Conservation (phyloP, 306 rosid genomes). For the Sechiopsis laciniata region DNA sequence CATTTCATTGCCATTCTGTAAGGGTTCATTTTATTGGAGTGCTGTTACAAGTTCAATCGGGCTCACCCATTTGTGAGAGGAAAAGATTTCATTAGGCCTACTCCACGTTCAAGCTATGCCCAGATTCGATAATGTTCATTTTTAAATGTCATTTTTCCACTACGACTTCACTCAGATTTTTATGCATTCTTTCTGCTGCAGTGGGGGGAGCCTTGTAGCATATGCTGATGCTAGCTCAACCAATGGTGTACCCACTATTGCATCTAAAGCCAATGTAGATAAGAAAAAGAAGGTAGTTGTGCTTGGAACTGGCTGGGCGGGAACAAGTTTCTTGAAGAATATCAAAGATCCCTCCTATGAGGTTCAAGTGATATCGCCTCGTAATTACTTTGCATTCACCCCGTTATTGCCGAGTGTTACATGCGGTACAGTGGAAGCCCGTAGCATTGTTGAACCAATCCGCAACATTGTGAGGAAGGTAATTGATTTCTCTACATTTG, state of each 20-base stretch:
- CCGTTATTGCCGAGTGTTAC: constrained; percentile 94
- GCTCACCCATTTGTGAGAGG: neutral
- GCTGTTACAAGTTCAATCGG: neutral
- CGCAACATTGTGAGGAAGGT: constrained; percentile 81
- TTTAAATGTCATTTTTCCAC: neutral
- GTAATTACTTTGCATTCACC: constrained; percentile 88
- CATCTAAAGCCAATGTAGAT: constrained; percentile 36
- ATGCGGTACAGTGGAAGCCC: constrained; percentile 87
- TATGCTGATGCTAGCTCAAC: constrained; percentile 47
- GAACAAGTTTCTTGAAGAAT: constrained; percentile 80
- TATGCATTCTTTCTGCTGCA: constrained; percentile 29
- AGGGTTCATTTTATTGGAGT: neutral
- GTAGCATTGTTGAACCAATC: constrained; percentile 87
- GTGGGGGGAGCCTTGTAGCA: constrained; percentile 77
- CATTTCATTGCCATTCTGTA: neutral
- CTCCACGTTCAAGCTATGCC: neutral
- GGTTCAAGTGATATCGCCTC: constrained; percentile 81
- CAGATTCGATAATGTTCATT: constrained; percentile 3
- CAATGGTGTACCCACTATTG: constrained; percentile 19
- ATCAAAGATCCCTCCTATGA: constrained; percentile 56
- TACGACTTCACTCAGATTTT: constrained; percentile 8
- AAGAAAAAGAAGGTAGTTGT: constrained; percentile 67
- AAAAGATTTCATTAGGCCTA: neutral
- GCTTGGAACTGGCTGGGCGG: constrained; percentile 99
- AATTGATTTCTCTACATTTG: neutral